These are phyloP conservation scores for Cryptococcus amylolentus DNA, from an alignment of 1,284 basidiomycete genomes.

Conservation along the genomic window DNA sequence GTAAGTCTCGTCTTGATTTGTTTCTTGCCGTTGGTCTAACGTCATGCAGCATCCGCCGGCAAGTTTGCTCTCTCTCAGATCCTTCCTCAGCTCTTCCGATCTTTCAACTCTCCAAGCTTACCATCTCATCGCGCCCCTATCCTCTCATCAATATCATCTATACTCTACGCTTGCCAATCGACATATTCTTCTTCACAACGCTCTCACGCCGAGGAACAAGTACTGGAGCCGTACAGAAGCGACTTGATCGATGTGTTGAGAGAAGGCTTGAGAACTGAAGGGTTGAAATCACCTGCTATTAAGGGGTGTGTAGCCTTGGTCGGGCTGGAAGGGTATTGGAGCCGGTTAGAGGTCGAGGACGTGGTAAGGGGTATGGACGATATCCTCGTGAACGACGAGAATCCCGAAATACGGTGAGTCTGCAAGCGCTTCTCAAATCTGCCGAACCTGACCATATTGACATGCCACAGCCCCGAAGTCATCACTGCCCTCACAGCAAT, in stretches of 20 bases:
- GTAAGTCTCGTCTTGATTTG: slow-evolving; percentile 53
- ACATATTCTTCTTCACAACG: slow-evolving; percentile 35
- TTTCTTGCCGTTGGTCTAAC: background rate
- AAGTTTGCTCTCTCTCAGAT: slow-evolving; percentile 64
- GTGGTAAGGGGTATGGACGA: slow-evolving; percentile 74
- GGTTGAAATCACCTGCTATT: slow-evolving; percentile 59
- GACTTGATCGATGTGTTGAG: slow-evolving; percentile 55
- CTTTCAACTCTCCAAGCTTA: slow-evolving; percentile 76
- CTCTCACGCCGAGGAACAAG: slow-evolving; percentile 42
- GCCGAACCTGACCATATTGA: background rate
- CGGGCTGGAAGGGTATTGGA: slow-evolving; percentile 62
- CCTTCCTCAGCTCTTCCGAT: slow-evolving; percentile 66
- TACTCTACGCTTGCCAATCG: slow-evolving; percentile 45
- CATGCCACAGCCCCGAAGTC: slow-evolving; percentile 58
- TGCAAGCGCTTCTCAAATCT: slow-evolving; percentile 44
- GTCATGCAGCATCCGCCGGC: slow-evolving; percentile 62
- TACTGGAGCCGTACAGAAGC: slow-evolving; percentile 67
- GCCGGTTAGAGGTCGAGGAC: slow-evolving; percentile 70
- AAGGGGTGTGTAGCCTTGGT: slow-evolving; percentile 60
- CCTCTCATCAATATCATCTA: slow-evolving; percentile 57
- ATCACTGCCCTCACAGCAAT: slow-evolving; percentile 68
- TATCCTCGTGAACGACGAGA: slow-evolving; percentile 58
- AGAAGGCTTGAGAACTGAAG: slow-evolving; percentile 41
- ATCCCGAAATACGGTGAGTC: slow-evolving; percentile 54
- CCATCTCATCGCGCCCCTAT: slow-evolving; percentile 68